Evolutionary conservation across 331 rosid genomes (phyloP), one percentile per base, ranked within the genome.

Genomic region (Cucumis variabilis): DNA sequence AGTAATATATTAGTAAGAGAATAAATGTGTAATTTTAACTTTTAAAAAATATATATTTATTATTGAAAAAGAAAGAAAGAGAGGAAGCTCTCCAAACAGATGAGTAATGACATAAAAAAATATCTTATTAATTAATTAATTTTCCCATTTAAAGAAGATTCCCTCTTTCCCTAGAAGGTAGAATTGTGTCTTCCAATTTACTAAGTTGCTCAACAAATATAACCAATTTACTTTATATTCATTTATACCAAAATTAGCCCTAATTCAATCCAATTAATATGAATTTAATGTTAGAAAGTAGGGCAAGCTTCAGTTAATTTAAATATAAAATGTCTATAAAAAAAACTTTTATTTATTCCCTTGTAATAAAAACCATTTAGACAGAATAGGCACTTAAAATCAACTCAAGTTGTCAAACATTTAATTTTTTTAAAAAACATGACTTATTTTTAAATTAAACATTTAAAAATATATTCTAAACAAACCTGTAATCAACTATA

Each of bases 191-290:
- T 24, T 82, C 53, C 85, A 23, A 46, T 24, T 76, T n/a, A 48
- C 82, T 33, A 75, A 23, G 46, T 75, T 75, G 60, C 82, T 23
- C n/a, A 23, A 21, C 14, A 19, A 46, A 1, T 5, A 70, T 70
- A 75, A 44, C 60, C 58, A 44, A 44, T 3, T 75, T 75, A 13
- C 60, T 75, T 74, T 44, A 44, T 10, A 21, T 75, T 48, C n/a
- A 46, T 76, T 76, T 76, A 46, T 76, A 76, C 82, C 63, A 76
- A 76, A 76, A 76, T n/a, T 48, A 76, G 33, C 6, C 0, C 33
- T 76, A 76, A 76, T 13, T 77, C 37, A 77, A 77, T 75, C 20
- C 13, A 48, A 48, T 48, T 28, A 77, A 77, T n/a, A 77, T n/a
- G 60, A 19, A 77, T 20, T 41, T 17, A 48, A 48, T 13, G 24